Evolutionary conservation across 164 flowering plant genomes (phyloP).

Genomic region (Piper betle): DNA sequence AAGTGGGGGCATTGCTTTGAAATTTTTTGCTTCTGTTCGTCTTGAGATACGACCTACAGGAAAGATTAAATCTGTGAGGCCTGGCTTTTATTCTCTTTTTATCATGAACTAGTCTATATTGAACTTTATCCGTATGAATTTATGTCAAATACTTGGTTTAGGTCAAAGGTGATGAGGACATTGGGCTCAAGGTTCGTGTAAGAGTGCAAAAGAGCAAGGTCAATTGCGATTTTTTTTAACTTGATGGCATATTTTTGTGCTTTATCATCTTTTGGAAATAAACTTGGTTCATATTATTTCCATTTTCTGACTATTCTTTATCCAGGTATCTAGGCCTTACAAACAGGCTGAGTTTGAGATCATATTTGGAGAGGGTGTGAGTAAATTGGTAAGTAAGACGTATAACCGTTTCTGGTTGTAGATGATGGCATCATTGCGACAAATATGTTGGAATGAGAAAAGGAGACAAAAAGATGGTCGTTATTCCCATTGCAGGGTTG

Average conservation of each 20-base stretch:
- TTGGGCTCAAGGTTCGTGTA: slow-evolving; percentile 79
- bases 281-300: neutral
- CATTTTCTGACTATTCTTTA: slow-evolving; percentile 4
- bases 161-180: slow-evolving; percentile 87
- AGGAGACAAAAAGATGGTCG: too few relatives aligned
- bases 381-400: slow-evolving; percentile 58
- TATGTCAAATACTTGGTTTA: slow-evolving; percentile 8
- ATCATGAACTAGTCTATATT: too few relatives aligned
- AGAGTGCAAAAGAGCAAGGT: slow-evolving; percentile 99
- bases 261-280: neutral
- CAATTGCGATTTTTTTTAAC: too few relatives aligned
- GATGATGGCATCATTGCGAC: too few relatives aligned
- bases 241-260: neutral
- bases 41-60: slow-evolving; percentile 89
- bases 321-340: slow-evolving; percentile 81
- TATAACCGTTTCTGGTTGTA: too few relatives aligned
- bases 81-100: too few relatives aligned
- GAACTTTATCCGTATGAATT: too few relatives aligned
- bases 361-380: slow-evolving; percentile 69
- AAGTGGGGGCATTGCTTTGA: slow-evolving; percentile 94
- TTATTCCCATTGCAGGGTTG: slow-evolving; percentile 50
- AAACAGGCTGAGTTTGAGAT: too few relatives aligned
- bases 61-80: slow-evolving; percentile 93
- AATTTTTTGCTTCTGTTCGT: slow-evolving; percentile 95
- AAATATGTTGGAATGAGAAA: too few relatives aligned